Conservation (phyloP, 1,139 yeast species). For the Candida dubliniensis region DNA sequence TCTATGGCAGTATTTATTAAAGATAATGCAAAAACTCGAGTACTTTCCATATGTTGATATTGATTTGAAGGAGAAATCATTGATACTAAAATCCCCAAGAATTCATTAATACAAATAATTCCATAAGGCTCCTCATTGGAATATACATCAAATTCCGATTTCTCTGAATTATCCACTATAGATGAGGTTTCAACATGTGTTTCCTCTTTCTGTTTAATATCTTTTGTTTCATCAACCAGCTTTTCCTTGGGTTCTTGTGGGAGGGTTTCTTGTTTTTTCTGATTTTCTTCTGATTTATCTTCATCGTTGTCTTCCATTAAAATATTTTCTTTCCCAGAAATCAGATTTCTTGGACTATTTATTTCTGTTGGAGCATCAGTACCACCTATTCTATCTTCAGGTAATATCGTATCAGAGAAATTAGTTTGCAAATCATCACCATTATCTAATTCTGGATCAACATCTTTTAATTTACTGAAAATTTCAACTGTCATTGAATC, state of each 20-base stretch:
- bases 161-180: constrained; percentile 1
- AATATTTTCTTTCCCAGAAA: constrained; percentile 5
- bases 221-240: constrained; percentile 26
- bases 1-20: constrained; percentile 80
- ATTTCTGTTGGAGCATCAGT: constrained; percentile 20
- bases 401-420: constrained; percentile 35
- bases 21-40: constrained; percentile 79
- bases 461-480: constrained; percentile 57
- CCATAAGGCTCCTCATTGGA: constrained; percentile 54
- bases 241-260: neutral
- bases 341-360: constrained; percentile 14
- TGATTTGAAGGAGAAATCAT: constrained; percentile 82
- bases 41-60: constrained; percentile 81
- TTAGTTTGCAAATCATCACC: constrained; percentile 34
- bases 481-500: constrained; percentile 66
- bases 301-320: constrained; percentile 4
- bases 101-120: constrained; percentile 66
- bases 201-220: neutral
- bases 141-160: neutral
- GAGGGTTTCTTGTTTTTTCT: constrained; percentile 6
- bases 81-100: constrained; percentile 74
- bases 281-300: constrained; percentile 7
- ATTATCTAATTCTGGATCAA: constrained; percentile 50
- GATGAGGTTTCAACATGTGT: no score
- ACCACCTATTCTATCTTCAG: constrained; percentile 45